These are phyloP conservation scores for Neoboletus subvelutipes DNA, from an alignment of 768 basidiomycete species.

Conservation along the genomic window DNA sequence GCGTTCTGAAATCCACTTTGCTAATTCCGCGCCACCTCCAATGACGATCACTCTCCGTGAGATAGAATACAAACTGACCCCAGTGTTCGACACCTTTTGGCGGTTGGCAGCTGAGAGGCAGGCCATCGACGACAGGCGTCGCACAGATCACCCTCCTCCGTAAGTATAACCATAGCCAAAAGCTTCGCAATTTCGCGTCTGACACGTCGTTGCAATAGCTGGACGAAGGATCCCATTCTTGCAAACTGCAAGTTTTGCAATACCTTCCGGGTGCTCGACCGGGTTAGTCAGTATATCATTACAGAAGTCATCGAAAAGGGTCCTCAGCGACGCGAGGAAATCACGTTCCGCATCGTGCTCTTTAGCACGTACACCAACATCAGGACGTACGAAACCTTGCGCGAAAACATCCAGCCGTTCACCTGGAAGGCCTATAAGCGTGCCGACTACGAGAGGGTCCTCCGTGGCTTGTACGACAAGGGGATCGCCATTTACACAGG, in stretches of 20 bases:
- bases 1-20: slow-evolving; percentile 19
- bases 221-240: slow-evolving; percentile 67
- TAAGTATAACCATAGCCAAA: slow-evolving; percentile 34
- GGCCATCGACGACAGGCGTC: slow-evolving; percentile 53
- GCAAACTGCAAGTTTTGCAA: slow-evolving; percentile 64
- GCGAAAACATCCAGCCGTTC: slow-evolving; percentile 50
- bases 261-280: slow-evolving; percentile 72
- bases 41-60: slow-evolving; percentile 37
- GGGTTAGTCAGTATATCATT: slow-evolving; percentile 66
- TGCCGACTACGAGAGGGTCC: slow-evolving; percentile 50
- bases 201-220: slow-evolving; percentile 40
- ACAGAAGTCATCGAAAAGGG: slow-evolving; percentile 69
- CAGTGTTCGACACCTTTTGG: slow-evolving; percentile 64
- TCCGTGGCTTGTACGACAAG: slow-evolving; percentile 39
- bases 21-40: slow-evolving; percentile 18
- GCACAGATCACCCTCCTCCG: slow-evolving; percentile 50
- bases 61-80: slow-evolving; percentile 42
- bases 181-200: slow-evolving; percentile 8
- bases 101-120: slow-evolving; percentile 56
- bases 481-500: slow-evolving; percentile 59
- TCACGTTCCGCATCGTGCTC: slow-evolving; percentile 68
- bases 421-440: slow-evolving; percentile 62
- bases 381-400: slow-evolving; percentile 68
- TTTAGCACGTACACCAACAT: slow-evolving; percentile 73
- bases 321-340: slow-evolving; percentile 54